These are phyloP conservation scores for Pisolithus tinctorius DNA, from an alignment of 768 basidiomycete species.

Conservation along the genomic window DNA sequence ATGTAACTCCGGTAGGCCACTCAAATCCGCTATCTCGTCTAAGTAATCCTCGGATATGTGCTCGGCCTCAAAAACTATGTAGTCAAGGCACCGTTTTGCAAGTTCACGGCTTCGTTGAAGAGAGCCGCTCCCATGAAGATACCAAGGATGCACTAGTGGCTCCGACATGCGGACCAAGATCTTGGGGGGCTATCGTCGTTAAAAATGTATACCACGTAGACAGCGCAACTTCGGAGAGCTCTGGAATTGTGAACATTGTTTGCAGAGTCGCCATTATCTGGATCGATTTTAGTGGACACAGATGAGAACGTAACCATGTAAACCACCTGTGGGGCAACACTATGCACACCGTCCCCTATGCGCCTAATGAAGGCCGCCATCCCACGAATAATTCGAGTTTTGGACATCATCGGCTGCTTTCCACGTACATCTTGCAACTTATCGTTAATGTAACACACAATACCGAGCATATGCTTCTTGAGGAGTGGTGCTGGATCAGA, in stretches of 20 bases:
- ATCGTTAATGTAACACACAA: constrained; percentile 81
- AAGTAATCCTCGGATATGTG: constrained; percentile 48
- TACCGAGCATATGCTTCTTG: constrained; percentile 71
- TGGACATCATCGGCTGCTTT: constrained; percentile 60
- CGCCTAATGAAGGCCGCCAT: constrained; percentile 64
- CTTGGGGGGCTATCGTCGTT: constrained; percentile 52
- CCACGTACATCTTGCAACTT: constrained; percentile 80
- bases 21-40: constrained; percentile 76
- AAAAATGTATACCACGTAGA: constrained; percentile 78
- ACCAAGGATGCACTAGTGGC: constrained; percentile 83
- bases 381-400: constrained; percentile 74
- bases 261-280: constrained; percentile 97
- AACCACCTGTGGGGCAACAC: constrained; percentile 82
- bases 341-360: constrained; percentile 65
- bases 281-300: constrained; percentile 3
- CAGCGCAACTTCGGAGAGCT: constrained; percentile 73
- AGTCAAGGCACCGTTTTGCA: constrained; percentile 56
- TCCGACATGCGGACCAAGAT: constrained; percentile 80
- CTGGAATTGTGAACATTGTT: constrained; percentile 70
- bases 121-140: constrained; percentile 66
- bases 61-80: constrained; percentile 62
- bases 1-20: constrained; percentile 59
- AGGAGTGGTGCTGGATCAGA: constrained; percentile 54
- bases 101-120: constrained; percentile 40
- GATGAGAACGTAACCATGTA: not conserved